Percentiles rank a stretch among this genome's conserved stretches.
These are phyloP conservation scores for Diaporthe destruens DNA, from an alignment of 2,329 filamentous ascomycete species.

Conservation along the genomic window DNA sequence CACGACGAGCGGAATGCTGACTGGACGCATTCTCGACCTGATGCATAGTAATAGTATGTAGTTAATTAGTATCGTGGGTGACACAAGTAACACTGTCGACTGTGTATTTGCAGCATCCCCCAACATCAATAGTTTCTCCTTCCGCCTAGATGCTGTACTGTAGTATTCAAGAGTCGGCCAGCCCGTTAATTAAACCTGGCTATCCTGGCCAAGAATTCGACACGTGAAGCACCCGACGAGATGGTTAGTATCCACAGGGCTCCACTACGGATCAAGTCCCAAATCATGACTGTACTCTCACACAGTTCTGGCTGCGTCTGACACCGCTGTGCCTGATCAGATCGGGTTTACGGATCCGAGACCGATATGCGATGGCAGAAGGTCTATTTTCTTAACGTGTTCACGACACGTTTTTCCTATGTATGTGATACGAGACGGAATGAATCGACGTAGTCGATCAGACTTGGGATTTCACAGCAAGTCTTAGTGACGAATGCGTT, in stretches of 20 bases:
- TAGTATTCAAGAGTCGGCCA: neutral
- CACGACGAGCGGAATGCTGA: neutral
- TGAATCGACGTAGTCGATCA: neutral
- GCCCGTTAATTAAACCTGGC: neutral
- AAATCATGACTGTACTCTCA: neutral
- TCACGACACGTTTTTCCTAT: neutral
- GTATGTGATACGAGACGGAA: too few species aligned
- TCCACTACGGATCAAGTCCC: neutral
- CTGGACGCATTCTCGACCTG: neutral
- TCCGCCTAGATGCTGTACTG: neutral
- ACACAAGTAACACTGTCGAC: neutral
- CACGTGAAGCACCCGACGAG: neutral
- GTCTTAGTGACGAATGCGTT: neutral
- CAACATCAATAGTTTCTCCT: neutral
- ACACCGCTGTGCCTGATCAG: too few species aligned
- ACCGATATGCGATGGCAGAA: neutral
- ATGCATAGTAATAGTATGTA: neutral
- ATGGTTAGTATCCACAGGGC: constrained; percentile 4
- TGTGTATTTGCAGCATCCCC: too few species aligned
- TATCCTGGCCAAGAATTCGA: neutral
- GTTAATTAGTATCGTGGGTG: neutral
- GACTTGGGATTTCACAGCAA: too few species aligned
- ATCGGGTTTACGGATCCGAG: neutral
- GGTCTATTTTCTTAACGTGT: neutral
- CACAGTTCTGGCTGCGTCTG: neutral